Conservation (phyloP, 305 asterid genomes). For the Plantago coronopus region DNA sequence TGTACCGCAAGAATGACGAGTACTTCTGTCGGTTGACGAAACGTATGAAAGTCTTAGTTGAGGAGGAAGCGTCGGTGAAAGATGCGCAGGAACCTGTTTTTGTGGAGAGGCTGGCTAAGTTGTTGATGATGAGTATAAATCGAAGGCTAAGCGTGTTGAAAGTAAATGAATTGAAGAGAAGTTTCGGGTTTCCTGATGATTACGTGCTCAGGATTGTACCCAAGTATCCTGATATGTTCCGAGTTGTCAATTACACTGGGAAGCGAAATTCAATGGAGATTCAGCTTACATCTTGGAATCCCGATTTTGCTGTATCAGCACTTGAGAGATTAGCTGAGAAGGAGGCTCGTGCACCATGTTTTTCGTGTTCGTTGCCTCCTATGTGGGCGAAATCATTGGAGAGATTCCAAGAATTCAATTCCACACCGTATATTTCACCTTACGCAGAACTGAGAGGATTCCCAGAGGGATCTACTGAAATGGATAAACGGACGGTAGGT, state of each 20-base stretch:
- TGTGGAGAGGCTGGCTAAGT: constrained; percentile 64
- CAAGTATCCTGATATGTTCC: constrained; percentile 66
- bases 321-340: constrained; percentile 50
- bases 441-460: constrained; percentile 35
- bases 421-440: constrained; percentile 72
- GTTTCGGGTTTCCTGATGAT: constrained; percentile 86
- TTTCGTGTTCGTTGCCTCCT: constrained; percentile 60
- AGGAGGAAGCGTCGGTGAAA: constrained; percentile 77
- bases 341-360: constrained; percentile 49
- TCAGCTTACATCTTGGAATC: constrained; percentile 66
- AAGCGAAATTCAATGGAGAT: constrained; percentile 78
- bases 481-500: constrained; percentile 68
- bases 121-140: constrained; percentile 78
- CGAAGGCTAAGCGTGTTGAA: constrained; percentile 63
- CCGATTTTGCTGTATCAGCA: constrained; percentile 56
- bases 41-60: constrained; percentile 60
- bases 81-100: constrained; percentile 59
- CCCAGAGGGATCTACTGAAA: constrained; percentile 56
- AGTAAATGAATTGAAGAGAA: constrained; percentile 63
- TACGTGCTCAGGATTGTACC: constrained; percentile 73
- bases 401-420: constrained; percentile 70
- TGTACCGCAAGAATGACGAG: constrained; percentile 49
- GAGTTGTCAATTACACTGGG: constrained; percentile 60
- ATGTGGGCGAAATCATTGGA: constrained; percentile 82
- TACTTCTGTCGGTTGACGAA: constrained; percentile 61